Percentiles rank a stretch among this genome's conserved stretches.
Evolutionary conservation across 2,329 filamentous ascomycete species (phyloP).

Genomic region (Pyricularia sp.): DNA sequence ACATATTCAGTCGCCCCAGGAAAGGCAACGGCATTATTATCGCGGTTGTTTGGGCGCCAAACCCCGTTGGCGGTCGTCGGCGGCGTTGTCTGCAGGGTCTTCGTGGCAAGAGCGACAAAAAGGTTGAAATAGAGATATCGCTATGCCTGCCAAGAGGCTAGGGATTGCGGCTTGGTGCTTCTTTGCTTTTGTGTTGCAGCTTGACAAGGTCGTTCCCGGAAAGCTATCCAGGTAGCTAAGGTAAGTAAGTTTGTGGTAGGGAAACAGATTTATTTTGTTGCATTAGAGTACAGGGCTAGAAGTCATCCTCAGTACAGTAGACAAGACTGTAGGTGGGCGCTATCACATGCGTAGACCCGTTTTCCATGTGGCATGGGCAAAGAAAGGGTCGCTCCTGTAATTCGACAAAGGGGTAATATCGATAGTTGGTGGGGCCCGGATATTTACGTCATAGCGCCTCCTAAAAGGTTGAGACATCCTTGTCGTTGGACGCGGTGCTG

Average conservation of each 20-base stretch:
- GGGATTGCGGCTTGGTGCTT: not conserved
- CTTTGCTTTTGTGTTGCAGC: not conserved
- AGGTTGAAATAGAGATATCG: not conserved
- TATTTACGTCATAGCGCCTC: not conserved
- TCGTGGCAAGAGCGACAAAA: not conserved
- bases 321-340: not conserved
- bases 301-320: not conserved
- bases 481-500: not conserved
- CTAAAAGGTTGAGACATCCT: not conserved
- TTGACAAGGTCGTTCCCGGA: not conserved
- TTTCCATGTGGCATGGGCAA: too few species aligned
- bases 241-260: not conserved
- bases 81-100: not conserved
- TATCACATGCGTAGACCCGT: not conserved
- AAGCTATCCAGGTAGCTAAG: not conserved
- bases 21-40: constrained; percentile 41
- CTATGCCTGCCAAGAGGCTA: not conserved
- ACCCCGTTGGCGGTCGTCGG: not conserved
- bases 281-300: not conserved
- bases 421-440: not conserved
- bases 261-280: not conserved
- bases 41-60: not conserved
- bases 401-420: not conserved
- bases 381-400: not conserved
- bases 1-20: constrained; percentile 42